Conservation (phyloP, 768 basidiomycete species). For the Scleroderma bovista region DNA sequence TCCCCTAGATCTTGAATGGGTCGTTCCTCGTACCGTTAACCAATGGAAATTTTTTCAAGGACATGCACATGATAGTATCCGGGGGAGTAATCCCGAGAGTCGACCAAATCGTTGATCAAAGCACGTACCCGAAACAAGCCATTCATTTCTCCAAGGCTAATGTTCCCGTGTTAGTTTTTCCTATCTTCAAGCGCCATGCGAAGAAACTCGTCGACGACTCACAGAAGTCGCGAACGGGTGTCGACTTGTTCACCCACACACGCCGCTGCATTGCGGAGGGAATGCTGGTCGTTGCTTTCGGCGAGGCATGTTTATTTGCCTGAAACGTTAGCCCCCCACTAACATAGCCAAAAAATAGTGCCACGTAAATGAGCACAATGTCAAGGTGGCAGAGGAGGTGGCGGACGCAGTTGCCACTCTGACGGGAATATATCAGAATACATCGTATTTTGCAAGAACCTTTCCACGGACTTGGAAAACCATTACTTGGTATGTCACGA, state of each 20-base stretch:
- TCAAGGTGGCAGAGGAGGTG: slow-evolving; percentile 19
- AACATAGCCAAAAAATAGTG: slow-evolving; percentile 11
- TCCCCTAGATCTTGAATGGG: slow-evolving; percentile 26
- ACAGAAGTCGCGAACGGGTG: slow-evolving; percentile 1
- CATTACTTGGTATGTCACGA: slow-evolving; percentile 17
- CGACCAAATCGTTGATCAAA: slow-evolving; percentile 17
- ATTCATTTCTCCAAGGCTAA: background rate
- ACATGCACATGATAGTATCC: slow-evolving; percentile 1
- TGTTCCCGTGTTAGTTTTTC: slow-evolving; percentile 9
- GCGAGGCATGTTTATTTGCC: slow-evolving; percentile 15
- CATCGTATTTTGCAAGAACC: slow-evolving; percentile 19
- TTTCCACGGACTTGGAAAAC: slow-evolving; percentile 21
- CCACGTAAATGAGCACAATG: slow-evolving; percentile 20
- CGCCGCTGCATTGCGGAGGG: slow-evolving; percentile 27
- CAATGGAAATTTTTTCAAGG: slow-evolving; percentile 2
- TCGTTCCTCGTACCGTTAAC: slow-evolving; percentile 16
- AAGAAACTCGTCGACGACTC: slow-evolving; percentile 9
- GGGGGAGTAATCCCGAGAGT: slow-evolving; percentile 21
- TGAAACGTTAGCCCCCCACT: background rate
- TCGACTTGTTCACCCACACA: slow-evolving; percentile 24
- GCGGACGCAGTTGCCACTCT: slow-evolving; percentile 24
- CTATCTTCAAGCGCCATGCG: slow-evolving; percentile 22
- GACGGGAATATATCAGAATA: slow-evolving; percentile 28
- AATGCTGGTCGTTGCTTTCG: slow-evolving; percentile 27
- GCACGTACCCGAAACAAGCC: slow-evolving; percentile 1